These are phyloP conservation scores for Zopfochytrium polystomum DNA, from an alignment of 371 early-diverging fungal genomes.

Conservation along the genomic window DNA sequence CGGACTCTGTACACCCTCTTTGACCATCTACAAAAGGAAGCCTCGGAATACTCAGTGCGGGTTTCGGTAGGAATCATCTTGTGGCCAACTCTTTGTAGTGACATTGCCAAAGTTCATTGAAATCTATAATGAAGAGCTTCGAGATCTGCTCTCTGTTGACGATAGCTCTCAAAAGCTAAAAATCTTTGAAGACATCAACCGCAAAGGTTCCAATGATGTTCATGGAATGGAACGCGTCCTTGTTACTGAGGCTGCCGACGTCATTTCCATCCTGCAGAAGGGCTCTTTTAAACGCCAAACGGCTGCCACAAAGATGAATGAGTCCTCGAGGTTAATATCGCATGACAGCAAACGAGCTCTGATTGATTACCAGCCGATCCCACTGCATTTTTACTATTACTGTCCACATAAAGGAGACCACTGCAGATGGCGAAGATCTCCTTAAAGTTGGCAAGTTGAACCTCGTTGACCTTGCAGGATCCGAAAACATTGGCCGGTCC, in stretches of 20 bases:
- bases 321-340: constrained; percentile 65
- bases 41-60: constrained; percentile 69
- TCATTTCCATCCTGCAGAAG: constrained; percentile 66
- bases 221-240: constrained; percentile 75
- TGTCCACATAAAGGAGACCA: constrained; percentile 75
- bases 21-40: constrained; percentile 49
- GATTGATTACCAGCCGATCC: constrained; percentile 63
- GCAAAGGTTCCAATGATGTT: constrained; percentile 72
- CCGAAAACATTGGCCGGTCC: constrained; percentile 88
- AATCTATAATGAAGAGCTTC: constrained; percentile 91
- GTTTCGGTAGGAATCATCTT: constrained; percentile 70
- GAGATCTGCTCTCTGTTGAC: constrained; percentile 53
- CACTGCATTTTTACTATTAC: constrained; percentile 93
- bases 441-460: constrained; percentile 88
- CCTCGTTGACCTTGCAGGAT: constrained; percentile 97
- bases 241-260: constrained; percentile 71
- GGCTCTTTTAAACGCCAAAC: constrained; percentile 78
- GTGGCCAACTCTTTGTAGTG: too few relatives aligned
- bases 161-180: constrained; percentile 54
- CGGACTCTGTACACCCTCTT: constrained; percentile 83
- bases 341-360: neutral
- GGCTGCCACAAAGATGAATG: constrained; percentile 88
- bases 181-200: constrained; percentile 66
- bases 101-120: constrained; percentile 91
- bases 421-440: constrained; percentile 75